Conservation (phyloP, 164 flowering plant genomes). For the Hamamelis virginiana region DNA sequence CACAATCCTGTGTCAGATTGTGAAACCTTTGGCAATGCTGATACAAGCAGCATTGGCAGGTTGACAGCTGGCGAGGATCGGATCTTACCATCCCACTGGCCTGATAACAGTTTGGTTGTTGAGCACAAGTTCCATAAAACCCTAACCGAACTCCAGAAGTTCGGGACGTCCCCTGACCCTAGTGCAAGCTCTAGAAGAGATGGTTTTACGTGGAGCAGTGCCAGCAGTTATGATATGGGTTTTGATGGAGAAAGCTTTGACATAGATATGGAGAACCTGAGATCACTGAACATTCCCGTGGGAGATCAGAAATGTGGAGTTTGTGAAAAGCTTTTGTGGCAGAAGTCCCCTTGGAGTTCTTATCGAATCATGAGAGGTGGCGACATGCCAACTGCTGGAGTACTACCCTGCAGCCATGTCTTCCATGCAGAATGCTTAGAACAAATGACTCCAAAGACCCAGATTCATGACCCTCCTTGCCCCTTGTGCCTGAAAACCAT, state of each 20-base stretch:
- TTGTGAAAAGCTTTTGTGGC: slow-evolving; percentile 38
- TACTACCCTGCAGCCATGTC: slow-evolving; percentile 49
- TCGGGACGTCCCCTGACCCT: slow-evolving; percentile 40
- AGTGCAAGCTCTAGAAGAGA: slow-evolving; percentile 47
- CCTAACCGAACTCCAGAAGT: slow-evolving; percentile 35
- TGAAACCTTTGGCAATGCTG: slow-evolving; percentile 27
- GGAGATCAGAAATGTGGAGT: slow-evolving; percentile 42
- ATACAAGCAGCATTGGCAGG: slow-evolving; percentile 25
- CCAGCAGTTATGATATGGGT: slow-evolving; percentile 47
- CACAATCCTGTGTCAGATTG: slow-evolving; percentile 45
- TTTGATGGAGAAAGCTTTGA: slow-evolving; percentile 39
- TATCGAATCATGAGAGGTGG: slow-evolving; percentile 39
- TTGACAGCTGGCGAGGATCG: slow-evolving; percentile 30
- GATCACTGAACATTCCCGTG: slow-evolving; percentile 15
- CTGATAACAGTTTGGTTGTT: slow-evolving; percentile 21
- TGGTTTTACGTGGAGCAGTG: slow-evolving; percentile 48
- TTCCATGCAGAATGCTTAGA: slow-evolving; percentile 62
- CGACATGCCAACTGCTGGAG: slow-evolving; percentile 50
- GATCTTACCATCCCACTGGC: slow-evolving; percentile 29
- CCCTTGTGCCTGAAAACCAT: slow-evolving; percentile 38
- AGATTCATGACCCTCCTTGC: slow-evolving; percentile 50
- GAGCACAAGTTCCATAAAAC: slow-evolving; percentile 36
- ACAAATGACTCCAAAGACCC: slow-evolving; percentile 42
- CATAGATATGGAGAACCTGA: slow-evolving; percentile 20
- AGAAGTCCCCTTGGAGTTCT: slow-evolving; percentile 53